A percentile compares a stretch with the other conserved stretches of the same genome.
Evolutionary conservation across 2,329 filamentous ascomycete genomes (phyloP).

Genomic region (Sporothrix dimorphospora): DNA sequence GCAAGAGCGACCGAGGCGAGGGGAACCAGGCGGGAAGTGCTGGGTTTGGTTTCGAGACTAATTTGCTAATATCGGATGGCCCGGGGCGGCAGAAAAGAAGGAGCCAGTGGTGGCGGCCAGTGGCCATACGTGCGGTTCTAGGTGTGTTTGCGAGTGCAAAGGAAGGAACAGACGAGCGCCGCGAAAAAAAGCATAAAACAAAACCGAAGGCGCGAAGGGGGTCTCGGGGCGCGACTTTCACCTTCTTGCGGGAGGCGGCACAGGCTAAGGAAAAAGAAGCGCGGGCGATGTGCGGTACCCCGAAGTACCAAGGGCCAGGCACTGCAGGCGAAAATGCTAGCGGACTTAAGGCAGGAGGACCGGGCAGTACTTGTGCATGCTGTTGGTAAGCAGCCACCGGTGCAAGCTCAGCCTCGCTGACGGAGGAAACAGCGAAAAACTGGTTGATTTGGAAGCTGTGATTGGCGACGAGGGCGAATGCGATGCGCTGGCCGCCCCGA

Average conservation of each 20-base stretch:
- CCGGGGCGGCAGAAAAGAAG: constrained; percentile 29
- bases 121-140: not conserved
- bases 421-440: not conserved
- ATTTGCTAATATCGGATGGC: constrained; percentile 33
- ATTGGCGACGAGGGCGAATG: constrained; percentile 1
- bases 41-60: constrained; percentile 28
- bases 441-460: not conserved
- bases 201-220: constrained; percentile 17
- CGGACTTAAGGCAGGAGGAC: constrained; percentile 19
- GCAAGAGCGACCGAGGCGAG: constrained; percentile 24
- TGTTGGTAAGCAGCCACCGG: constrained; percentile 22
- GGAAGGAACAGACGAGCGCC: not conserved
- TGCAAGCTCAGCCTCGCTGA: constrained; percentile 25
- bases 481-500: not conserved
- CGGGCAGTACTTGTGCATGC: constrained; percentile 6
- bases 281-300: constrained; percentile 14
- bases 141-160: not conserved
- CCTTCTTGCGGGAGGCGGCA: not conserved
- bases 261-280: constrained; percentile 10
- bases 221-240: not conserved
- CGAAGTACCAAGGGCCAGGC: constrained; percentile 11
- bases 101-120: constrained; percentile 2
- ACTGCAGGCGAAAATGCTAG: not conserved
- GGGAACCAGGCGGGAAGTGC: constrained; percentile 26
- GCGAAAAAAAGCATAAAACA: constrained; percentile 9